Conservation (phyloP, 2,329 filamentous ascomycete species). For the Penicillium sp. region DNA sequence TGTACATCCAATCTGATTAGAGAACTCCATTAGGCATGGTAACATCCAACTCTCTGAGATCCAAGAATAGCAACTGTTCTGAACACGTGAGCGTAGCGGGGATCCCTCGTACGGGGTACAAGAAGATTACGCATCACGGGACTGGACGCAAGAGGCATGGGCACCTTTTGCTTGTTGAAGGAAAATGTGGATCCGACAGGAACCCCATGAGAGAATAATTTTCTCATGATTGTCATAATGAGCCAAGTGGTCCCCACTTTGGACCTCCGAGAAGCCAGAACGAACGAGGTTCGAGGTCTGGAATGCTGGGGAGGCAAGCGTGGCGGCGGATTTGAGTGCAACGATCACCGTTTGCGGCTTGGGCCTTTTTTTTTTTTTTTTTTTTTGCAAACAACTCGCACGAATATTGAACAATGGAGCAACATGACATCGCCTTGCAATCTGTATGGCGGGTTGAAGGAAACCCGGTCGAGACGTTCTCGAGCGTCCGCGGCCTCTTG, state of each 20-base stretch:
- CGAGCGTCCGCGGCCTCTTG: not conserved
- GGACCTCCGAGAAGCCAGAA: not conserved
- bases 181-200: not conserved
- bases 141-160: not conserved
- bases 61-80: not conserved
- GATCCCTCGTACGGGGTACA: not conserved
- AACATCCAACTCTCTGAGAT: too few species aligned
- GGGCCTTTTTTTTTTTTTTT: not conserved
- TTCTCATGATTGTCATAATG: constrained; percentile 6
- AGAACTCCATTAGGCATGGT: too few species aligned
- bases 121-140: not conserved
- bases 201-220: not conserved
- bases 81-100: not conserved
- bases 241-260: not conserved
- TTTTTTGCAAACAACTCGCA: too few species aligned
- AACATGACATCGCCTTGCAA: constrained; percentile 5
- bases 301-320: constrained; percentile 13
- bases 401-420: not conserved
- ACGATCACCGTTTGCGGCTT: constrained; percentile 9
- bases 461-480: not conserved
- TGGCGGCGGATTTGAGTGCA: constrained; percentile 11
- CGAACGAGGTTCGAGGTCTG: constrained; percentile 15
- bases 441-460: too few species aligned
- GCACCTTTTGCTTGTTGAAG: not conserved
- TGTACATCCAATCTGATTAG: too few species aligned